phyloP scores from a whole-genome alignment of 2,329 filamentous ascomycete species.

The Cordyceps javanica region DNA sequence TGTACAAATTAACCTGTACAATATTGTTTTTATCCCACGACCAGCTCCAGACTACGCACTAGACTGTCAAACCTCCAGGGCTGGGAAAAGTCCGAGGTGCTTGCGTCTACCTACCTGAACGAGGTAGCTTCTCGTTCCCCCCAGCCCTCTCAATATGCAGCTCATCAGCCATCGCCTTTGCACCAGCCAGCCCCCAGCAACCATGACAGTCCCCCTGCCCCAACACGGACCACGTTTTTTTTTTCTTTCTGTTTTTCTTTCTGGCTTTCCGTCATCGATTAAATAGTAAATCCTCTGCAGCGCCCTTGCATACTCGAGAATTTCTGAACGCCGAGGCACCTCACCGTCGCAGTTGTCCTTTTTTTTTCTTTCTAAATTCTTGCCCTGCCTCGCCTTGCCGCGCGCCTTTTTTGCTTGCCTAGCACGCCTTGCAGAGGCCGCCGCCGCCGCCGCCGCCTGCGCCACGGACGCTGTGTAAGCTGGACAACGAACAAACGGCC shows the following conservation, averaged over 20 bases:
- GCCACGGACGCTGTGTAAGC: slow-evolving; percentile 10
- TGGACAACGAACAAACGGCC: neutral
- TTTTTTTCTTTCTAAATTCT: neutral
- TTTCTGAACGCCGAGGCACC: neutral
- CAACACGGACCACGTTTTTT: slow-evolving; percentile 1
- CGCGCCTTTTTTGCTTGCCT: neutral
- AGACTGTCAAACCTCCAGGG: neutral
- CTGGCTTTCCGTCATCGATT: neutral
- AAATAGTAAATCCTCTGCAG: too few species aligned
- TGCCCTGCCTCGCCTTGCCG: too few species aligned
- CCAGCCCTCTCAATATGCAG: slow-evolving; percentile 7
- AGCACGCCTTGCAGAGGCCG: neutral
- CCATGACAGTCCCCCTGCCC: neutral
- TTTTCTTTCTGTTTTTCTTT: neutral
- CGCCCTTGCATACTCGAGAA: neutral
- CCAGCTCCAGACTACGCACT: neutral
- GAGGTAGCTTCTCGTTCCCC: neutral
- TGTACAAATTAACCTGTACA: neutral
- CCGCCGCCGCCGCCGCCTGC: slow-evolving; percentile 1
- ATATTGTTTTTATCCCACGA: neutral
- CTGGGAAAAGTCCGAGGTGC: neutral
- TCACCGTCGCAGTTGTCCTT: neutral
- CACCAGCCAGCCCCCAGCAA: slow-evolving; percentile 5
- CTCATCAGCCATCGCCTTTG: slow-evolving; percentile 8
- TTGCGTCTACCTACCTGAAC: neutral